phyloP scores from a whole-genome alignment of 2,329 filamentous ascomycete species.

The Cordyceps javanica region DNA sequence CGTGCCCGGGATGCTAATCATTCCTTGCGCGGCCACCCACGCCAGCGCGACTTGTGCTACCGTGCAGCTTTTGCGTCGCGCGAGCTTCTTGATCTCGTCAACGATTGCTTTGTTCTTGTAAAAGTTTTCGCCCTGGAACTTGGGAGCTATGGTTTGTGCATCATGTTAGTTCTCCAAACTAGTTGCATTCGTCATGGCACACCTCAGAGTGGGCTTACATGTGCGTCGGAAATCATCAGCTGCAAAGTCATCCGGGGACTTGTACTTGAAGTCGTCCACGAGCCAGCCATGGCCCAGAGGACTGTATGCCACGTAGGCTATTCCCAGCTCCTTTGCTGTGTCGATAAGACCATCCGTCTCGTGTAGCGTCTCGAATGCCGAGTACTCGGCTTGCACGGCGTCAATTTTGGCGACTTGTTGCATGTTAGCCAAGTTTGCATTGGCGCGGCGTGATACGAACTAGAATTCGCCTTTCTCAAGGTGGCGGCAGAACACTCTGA shows the following conservation, averaged over 20 bases:
- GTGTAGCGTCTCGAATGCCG: conserved; percentile 34
- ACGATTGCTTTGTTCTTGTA: conserved; percentile 37
- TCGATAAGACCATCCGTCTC: conserved; percentile 35
- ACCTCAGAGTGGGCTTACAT: conserved; percentile 21
- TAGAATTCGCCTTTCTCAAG: conserved; percentile 37
- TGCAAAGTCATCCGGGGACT: conserved; percentile 40
- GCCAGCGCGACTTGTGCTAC: conserved; percentile 32
- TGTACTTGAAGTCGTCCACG: conserved; percentile 36
- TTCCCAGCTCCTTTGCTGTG: conserved; percentile 31
- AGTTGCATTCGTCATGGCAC: too few relatives aligned
- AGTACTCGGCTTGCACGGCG: conserved; percentile 41
- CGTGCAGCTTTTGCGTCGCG: conserved; percentile 25
- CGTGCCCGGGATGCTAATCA: conserved; percentile 41
- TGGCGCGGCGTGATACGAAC: conserved; percentile 18
- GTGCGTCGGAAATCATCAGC: conserved; percentile 34
- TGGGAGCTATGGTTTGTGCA: conserved; percentile 23
- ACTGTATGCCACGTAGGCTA: conserved; percentile 40
- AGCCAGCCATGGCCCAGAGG: conserved; percentile 42
- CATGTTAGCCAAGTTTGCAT: neutral
- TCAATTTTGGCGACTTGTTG: conserved; percentile 39
- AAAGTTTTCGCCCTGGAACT: conserved; percentile 38
- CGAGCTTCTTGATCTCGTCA: conserved; percentile 34
- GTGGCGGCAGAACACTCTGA: conserved; percentile 41
- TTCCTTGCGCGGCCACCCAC: conserved; percentile 33
- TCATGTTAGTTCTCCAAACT: too few relatives aligned